Conservation (phyloP, 116 monocot genomes). For the Posidonia oceanica region DNA sequence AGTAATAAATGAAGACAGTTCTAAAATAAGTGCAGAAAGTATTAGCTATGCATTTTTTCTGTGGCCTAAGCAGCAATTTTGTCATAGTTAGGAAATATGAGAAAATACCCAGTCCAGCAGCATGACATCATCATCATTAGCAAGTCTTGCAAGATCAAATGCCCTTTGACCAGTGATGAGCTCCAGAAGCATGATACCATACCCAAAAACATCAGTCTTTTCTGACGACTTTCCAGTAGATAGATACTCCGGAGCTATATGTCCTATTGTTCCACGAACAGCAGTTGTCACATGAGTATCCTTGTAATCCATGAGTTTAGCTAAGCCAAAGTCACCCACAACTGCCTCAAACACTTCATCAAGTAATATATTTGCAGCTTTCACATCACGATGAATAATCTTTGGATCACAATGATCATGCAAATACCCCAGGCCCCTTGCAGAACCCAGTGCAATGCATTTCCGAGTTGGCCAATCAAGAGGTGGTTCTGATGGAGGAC, state of each 20-base stretch:
- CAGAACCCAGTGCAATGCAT: conserved; percentile 75
- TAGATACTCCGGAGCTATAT: conserved; percentile 86
- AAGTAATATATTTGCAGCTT: conserved; percentile 90
- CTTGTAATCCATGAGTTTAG: conserved; percentile 91
- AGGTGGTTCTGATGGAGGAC: conserved; percentile 55
- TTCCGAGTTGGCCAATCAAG: conserved; percentile 74
- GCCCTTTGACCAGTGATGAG: conserved; percentile 94
- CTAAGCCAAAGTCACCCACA: conserved; percentile 87
- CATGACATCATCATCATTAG: conserved; percentile 97
- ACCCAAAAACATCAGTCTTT: conserved; percentile 95
- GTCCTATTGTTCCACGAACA: conserved; percentile 83
- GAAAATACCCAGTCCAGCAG: conserved; percentile 75
- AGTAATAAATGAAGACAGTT: no score
- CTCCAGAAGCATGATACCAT: conserved; percentile 96
- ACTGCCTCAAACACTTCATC: conserved; percentile 90
- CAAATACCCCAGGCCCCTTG: conserved; percentile 81
- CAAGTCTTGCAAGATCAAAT: conserved; percentile 88
- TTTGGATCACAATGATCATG: conserved; percentile 98
- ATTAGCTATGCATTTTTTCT: no score
- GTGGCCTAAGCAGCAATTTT: no score
- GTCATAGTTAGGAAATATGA: no score
- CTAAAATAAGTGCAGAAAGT: no score
- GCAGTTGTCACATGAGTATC: conserved; percentile 96
- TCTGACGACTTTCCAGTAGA: conserved; percentile 93
- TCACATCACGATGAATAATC: conserved; percentile 96